These are phyloP conservation scores for Croton setiger DNA, from an alignment of 441 rosid species.

Conservation along the genomic window DNA sequence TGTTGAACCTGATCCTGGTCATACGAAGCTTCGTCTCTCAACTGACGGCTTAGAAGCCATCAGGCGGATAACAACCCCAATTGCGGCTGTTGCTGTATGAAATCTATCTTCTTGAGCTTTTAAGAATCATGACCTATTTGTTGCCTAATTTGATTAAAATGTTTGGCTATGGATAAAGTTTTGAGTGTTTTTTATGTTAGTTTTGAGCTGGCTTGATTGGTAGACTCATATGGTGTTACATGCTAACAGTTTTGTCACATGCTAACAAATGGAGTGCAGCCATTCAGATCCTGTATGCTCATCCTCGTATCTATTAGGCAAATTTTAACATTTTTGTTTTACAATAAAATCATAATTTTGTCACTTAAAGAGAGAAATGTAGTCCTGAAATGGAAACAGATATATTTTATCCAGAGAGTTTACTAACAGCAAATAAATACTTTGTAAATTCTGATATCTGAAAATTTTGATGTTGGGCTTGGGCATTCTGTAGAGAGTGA, in stretches of 20 bases:
- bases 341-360: neutral
- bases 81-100: conserved; percentile 92
- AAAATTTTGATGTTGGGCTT: neutral
- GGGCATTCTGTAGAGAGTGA: neutral
- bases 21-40: conserved; percentile 92
- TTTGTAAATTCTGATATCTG: conserved; percentile 1
- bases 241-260: too few relatives aligned
- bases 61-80: conserved; percentile 75
- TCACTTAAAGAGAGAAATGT: neutral
- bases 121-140: conserved; percentile 23
- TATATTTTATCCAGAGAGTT: neutral
- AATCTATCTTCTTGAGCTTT: conserved; percentile 25
- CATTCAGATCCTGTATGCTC: neutral
- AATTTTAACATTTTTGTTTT: conserved; percentile 3
- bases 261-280: neutral
- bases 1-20: conserved; percentile 95
- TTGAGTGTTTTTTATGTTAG: neutral
- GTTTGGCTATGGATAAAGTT: neutral
- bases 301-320: neutral
- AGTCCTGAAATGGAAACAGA: neutral
- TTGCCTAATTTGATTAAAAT: conserved; percentile 11
- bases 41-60: conserved; percentile 89
- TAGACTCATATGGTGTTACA: neutral
- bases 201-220: neutral
- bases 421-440: neutral